Evolutionary conservation across 2,329 filamentous ascomycete genomes (phyloP).

Genomic region (Metarhizium rileyi): DNA sequence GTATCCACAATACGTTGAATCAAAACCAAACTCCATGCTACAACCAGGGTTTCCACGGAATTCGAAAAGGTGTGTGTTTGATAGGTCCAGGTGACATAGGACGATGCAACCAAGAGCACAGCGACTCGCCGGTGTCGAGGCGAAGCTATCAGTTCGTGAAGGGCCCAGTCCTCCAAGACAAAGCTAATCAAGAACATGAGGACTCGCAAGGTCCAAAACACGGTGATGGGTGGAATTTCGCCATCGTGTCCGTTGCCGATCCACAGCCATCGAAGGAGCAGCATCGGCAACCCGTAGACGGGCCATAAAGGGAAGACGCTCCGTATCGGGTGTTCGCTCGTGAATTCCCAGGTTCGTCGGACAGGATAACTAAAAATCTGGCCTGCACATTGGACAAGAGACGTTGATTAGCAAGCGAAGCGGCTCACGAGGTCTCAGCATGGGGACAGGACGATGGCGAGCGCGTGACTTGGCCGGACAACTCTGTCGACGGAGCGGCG

Average conservation of each 20-base stretch:
- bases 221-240: conserved; percentile 69
- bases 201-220: conserved; percentile 81
- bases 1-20: conserved; percentile 76
- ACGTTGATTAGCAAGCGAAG: not conserved
- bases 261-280: conserved; percentile 85
- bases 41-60: conserved; percentile 85
- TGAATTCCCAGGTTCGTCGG: conserved; percentile 93
- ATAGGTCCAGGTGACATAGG: conserved; percentile 97
- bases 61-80: conserved; percentile 99
- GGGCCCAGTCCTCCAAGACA: conserved; percentile 93
- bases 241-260: conserved; percentile 69
- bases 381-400: conserved; percentile 41
- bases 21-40: conserved; percentile 87
- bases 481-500: not conserved
- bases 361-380: conserved; percentile 89
- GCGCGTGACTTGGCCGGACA: not conserved
- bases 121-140: conserved; percentile 63
- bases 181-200: conserved; percentile 95
- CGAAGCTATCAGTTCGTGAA: conserved; percentile 79
- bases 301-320: conserved; percentile 97
- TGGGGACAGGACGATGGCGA: not conserved
- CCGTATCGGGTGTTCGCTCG: conserved; percentile 75
- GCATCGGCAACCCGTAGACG: conserved; percentile 88
- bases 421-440: not conserved
- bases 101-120: conserved; percentile 80